Evolutionary conservation across 2,329 filamentous ascomycete genomes (phyloP).

Genomic region (Magnaporthales sp.): DNA sequence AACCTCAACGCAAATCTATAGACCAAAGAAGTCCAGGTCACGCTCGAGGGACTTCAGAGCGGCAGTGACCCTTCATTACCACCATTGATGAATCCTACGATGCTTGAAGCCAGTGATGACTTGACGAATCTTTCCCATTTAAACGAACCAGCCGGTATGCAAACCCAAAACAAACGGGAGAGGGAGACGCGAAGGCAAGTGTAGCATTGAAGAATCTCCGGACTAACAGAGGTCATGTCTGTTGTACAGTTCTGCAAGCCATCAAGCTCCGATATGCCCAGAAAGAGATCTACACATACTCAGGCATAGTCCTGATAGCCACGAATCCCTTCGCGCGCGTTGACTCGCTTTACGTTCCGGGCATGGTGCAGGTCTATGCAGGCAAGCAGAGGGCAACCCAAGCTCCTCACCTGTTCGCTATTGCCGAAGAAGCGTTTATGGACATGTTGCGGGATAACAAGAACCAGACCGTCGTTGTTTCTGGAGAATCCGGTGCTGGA

Average conservation of each 20-base stretch:
- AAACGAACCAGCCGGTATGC: constrained; percentile 90
- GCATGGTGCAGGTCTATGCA: constrained; percentile 99
- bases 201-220: background rate
- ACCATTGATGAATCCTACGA: constrained; percentile 93
- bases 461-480: constrained; percentile 99
- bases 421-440: constrained; percentile 98
- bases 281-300: constrained; percentile 99
- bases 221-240: constrained; percentile 7
- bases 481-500: constrained; percentile 94
- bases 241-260: constrained; percentile 73
- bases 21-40: constrained; percentile 74
- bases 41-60: constrained; percentile 65
- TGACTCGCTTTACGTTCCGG: constrained; percentile 95
- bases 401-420: constrained; percentile 95
- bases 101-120: constrained; percentile 98
- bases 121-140: constrained; percentile 94
- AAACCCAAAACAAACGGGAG: constrained; percentile 2
- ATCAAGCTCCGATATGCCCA: constrained; percentile 95
- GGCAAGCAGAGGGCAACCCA: constrained; percentile 95
- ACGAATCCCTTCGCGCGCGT: constrained; percentile 97
- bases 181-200: background rate
- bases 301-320: constrained; percentile 95
- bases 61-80: constrained; percentile 73
- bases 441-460: constrained; percentile 95
- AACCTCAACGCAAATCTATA: constrained; percentile 23